Evolutionary conservation across 108 stramenopile genomes (phyloP), one percentile per base, ranked within the genome.

Genomic region (Discostella pseudostelligera): DNA sequence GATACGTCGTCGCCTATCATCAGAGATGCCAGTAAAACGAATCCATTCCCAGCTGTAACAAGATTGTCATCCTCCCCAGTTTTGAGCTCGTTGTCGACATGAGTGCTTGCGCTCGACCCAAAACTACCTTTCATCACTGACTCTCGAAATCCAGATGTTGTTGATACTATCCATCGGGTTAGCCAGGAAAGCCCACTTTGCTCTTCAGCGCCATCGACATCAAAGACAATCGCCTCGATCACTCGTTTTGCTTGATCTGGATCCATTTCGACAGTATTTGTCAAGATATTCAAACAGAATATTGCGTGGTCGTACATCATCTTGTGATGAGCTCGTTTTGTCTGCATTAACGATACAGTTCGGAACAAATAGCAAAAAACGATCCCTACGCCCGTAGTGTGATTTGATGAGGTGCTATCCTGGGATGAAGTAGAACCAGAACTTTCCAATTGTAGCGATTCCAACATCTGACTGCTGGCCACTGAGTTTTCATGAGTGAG

Each of bases 31-130:
- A 94, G 67, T 21, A 94, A 57, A 14, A 94, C 81, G 49, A 83
- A 94, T 9, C 88, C 87, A 70, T 94, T 90, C 0, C 92, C 92
- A 19, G 92, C 84, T 4, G 78, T 81, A 12, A 94, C 74, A 26
- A 94, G 73, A 55, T 82, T 75, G 25, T 82, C 87, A 28, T 89
- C 84, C 28, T 89, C 90, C 11, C 85, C 57, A 37, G 85, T 60
- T 55, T 72, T 36, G 7, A 75, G 44, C 48, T 75, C 75, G 17
- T 58, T 78, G 39, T 76, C 71, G 47, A 50, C 56, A 47, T 32
- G 64, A 32, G 44, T 39, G 24, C 25, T 22, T 36, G 16, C 62
- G 39, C 56, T 48, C 16, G 57, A 59, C 29, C 87, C 86, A 58
- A 83, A 82, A 35, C 66, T 69, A 22, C 77, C 81, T 36, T 69